Conservation (phyloP, 2,329 filamentous ascomycete species). For the Aspergillus persii region DNA sequence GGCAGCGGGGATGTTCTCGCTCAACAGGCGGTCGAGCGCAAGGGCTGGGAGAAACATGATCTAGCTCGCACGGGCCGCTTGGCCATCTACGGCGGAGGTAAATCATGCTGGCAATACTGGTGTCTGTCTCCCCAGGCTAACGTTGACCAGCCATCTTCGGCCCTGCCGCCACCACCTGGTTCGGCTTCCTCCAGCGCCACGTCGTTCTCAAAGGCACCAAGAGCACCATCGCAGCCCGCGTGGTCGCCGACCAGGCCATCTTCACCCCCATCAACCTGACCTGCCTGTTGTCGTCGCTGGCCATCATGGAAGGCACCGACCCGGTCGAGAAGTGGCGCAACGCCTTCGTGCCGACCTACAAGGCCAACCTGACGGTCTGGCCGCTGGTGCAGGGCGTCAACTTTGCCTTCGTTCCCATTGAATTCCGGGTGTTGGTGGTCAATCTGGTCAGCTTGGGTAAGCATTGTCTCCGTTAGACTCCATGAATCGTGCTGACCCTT, state of each 20-base stretch:
- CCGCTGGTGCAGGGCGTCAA: slow-evolving; percentile 80
- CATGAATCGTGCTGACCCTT: slow-evolving; percentile 12
- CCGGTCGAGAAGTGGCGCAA: slow-evolving; percentile 68
- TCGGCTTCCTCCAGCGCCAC: slow-evolving; percentile 69
- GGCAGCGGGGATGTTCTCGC: slow-evolving; percentile 87
- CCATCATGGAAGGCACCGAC: slow-evolving; percentile 69
- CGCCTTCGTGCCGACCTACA: slow-evolving; percentile 69
- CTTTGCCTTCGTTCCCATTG: slow-evolving; percentile 80
- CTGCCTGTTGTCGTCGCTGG: slow-evolving; percentile 81
- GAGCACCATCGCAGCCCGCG: slow-evolving; percentile 71
- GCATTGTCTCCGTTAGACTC: slow-evolving; percentile 25
- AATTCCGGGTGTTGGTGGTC: slow-evolving; percentile 80
- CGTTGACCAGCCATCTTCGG: slow-evolving; percentile 66
- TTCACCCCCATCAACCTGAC: slow-evolving; percentile 84
- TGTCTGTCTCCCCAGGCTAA: not conserved
- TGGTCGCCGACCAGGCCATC: slow-evolving; percentile 74
- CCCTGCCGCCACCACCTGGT: slow-evolving; percentile 84
- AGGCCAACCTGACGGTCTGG: slow-evolving; percentile 87
- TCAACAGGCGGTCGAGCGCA: slow-evolving; percentile 85
- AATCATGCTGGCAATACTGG: not conserved
- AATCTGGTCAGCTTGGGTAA: slow-evolving; percentile 73
- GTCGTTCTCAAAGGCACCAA: slow-evolving; percentile 65
- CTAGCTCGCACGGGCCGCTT: slow-evolving; percentile 48
- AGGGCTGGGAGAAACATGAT: slow-evolving; percentile 74
- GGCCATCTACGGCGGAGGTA: slow-evolving; percentile 51